Base-by-base conservation (phyloP, 2,329 filamentous ascomycete genomes). In the Huntiella decipiens region DNA sequence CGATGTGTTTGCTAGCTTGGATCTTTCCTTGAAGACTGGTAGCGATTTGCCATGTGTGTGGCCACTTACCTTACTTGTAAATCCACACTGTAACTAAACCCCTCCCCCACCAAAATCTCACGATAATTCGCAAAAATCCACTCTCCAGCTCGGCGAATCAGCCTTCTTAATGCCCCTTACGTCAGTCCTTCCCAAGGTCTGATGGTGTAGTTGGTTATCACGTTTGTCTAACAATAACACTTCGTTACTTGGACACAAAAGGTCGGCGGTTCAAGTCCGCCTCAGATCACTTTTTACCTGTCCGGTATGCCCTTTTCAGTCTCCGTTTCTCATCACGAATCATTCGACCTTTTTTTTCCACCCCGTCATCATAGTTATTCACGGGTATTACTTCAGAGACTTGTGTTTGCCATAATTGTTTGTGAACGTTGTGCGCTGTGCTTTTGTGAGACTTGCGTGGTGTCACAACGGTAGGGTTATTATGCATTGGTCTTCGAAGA, bases 171-270 rank as follows among this genome's bases (percentile, higher is more conserved):
- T 2, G 1, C 31, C 4, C 0, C 0, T 0, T 13, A 3, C 22
- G 22, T 28, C 22, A 10, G 22, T 13, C 6, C 7, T 28, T 6
- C 5, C 13, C 12, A 6, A 43, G 45, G 32, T 37, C 32, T 40
- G 45, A 43, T 47, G 34, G 39, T 47, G 38, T 43, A 43, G 39
- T 43, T 47, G 45, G 45, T 47, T 38, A 47, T 47, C 45, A 47
- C 45, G 45, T 47, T 47, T 43, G 45, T 38, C 45, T 47, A 47
- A 47, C 45, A 47, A 7, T 47, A 40, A 47, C 22, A 28, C 41
- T 34, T n/a, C 12, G 28, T 38, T 43, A 39, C 5, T 17, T 43
- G 39, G 39, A 43, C 39, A 47, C 39, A 43, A 43, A 47, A 47
- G 45, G 39, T 47, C 34, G 38, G 45, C 38, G 45, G 45, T 47